Evolutionary conservation across 768 basidiomycete species (phyloP).

Genomic region (Russula sp.): DNA sequence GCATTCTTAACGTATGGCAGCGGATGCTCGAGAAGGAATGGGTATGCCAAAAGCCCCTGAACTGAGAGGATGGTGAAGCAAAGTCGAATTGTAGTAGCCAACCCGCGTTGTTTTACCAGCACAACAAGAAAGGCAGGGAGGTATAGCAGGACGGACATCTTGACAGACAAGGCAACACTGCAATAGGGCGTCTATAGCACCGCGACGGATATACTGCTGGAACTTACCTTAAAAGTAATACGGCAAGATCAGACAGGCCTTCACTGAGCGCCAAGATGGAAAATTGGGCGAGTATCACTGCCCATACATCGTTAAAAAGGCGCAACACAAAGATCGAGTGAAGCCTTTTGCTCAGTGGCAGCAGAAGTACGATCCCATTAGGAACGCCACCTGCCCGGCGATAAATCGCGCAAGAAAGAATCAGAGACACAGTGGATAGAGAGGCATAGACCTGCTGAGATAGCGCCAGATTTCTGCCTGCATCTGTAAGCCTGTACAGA

Average conservation of each 20-base stretch:
- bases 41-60: conserved; percentile 59
- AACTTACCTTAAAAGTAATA: conserved; percentile 67
- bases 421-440: conserved; percentile 65
- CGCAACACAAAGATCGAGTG: conserved; percentile 91
- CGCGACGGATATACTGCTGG: not conserved
- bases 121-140: conserved; percentile 83
- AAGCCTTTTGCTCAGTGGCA: conserved; percentile 86
- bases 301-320: conserved; percentile 95
- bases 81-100: conserved; percentile 47
- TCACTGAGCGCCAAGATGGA: conserved; percentile 61
- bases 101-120: conserved; percentile 66
- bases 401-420: conserved; percentile 66
- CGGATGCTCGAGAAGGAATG: conserved; percentile 60
- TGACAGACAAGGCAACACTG: conserved; percentile 81
- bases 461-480: conserved; percentile 50
- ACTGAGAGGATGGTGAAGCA: conserved; percentile 39
- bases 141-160: conserved; percentile 92
- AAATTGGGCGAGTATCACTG: conserved; percentile 56
- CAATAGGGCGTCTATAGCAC: conserved; percentile 15
- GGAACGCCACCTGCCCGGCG: conserved; percentile 50
- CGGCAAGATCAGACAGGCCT: conserved; percentile 54
- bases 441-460: conserved; percentile 76
- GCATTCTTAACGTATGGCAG: conserved; percentile 66
- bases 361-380: conserved; percentile 64
- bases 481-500: conserved; percentile 57